Conservation (phyloP, 148 eudicot species). For the Polygonum aviculare region DNA sequence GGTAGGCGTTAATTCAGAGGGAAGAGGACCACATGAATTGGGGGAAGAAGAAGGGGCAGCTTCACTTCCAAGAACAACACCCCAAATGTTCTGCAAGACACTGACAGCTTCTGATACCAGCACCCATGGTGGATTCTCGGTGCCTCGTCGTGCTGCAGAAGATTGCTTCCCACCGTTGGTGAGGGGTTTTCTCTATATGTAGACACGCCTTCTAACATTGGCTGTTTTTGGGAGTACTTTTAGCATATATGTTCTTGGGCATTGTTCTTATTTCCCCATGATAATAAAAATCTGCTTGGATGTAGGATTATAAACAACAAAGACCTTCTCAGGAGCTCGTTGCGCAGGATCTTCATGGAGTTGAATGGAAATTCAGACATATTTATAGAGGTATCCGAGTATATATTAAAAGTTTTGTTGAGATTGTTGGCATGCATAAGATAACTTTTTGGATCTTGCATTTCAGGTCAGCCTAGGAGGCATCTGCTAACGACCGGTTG, state of each 20-base stretch:
- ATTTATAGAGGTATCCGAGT: constrained; percentile 71
- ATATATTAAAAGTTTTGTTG: background rate
- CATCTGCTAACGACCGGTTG: constrained; percentile 94
- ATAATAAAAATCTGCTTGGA: background rate
- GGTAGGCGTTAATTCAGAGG: constrained; percentile 30
- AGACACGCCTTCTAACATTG: no score
- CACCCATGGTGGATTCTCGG: constrained; percentile 95
- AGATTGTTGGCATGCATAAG: background rate
- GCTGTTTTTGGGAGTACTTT: background rate
- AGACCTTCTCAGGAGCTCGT: constrained; percentile 93
- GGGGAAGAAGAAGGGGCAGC: constrained; percentile 45
- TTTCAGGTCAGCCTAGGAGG: constrained; percentile 86
- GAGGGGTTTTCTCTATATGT: background rate
- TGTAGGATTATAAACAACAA: constrained; percentile 70
- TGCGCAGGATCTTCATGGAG: constrained; percentile 92
- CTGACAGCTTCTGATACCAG: constrained; percentile 29
- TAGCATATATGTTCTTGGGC: background rate
- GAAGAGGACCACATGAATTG: constrained; percentile 31
- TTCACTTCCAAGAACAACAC: constrained; percentile 44
- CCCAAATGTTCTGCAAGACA: constrained; percentile 96
- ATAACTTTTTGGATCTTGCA: background rate
- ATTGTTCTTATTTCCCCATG: background rate
- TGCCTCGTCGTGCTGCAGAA: constrained; percentile 94
- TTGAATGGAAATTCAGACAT: constrained; percentile 89
- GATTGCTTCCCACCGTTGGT: constrained; percentile 94